These are phyloP conservation scores for Pleurotus giganteus DNA, from an alignment of 768 basidiomycete species.

Conservation along the genomic window DNA sequence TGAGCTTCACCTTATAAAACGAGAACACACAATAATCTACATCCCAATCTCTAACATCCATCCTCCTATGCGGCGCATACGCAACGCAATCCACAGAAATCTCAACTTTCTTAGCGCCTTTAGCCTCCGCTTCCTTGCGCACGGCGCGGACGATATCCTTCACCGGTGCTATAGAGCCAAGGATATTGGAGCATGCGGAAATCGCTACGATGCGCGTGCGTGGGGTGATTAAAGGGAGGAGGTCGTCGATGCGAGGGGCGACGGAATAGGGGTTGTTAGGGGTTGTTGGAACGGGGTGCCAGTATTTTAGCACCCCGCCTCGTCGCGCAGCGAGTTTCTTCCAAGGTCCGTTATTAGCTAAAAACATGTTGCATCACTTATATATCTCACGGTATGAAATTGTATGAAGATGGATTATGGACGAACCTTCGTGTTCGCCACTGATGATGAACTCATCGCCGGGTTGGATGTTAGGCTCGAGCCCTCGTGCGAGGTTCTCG, in stretches of 20 bases:
- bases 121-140: conserved; percentile 45
- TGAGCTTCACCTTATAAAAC: conserved; percentile 63
- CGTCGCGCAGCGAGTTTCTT: conserved; percentile 64
- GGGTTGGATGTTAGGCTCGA: conserved; percentile 50
- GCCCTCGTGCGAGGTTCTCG: conserved; percentile 64
- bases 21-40: conserved; percentile 72
- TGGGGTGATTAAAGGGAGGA: conserved; percentile 58
- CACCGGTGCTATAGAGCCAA: conserved; percentile 65
- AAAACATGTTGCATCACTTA: too few relatives aligned
- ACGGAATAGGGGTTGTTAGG: conserved; percentile 68
- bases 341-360: conserved; percentile 78
- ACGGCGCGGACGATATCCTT: conserved; percentile 53
- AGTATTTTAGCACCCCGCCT: conserved; percentile 55
- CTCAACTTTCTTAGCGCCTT: conserved; percentile 60
- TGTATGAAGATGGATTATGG: neutral
- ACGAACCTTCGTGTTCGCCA: conserved; percentile 73
- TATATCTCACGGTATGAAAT: conserved; percentile 1
- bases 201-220: conserved; percentile 75
- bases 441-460: conserved; percentile 81
- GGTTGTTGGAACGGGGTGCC: conserved; percentile 48
- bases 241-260: conserved; percentile 46
- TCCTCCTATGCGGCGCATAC: conserved; percentile 68
- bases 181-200: conserved; percentile 72
- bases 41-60: conserved; percentile 77
- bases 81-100: conserved; percentile 77